Base-by-base conservation (phyloP, 306 rosid species). In the Trichosanthes cucumerina region DNA sequence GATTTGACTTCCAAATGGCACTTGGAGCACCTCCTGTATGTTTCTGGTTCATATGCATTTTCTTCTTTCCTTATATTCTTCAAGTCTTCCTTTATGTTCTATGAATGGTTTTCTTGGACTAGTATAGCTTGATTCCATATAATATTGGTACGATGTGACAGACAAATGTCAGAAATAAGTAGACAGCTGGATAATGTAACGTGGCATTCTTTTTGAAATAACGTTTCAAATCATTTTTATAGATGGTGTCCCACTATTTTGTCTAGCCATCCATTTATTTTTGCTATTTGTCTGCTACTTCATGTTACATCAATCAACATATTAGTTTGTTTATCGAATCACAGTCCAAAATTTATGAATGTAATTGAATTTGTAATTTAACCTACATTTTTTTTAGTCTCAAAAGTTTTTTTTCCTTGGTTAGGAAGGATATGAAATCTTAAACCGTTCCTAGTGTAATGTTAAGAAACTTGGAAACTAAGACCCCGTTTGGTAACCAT, bases 1-100 rank as follows among this genome's bases (percentile, higher is more conserved):
- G 96, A 86, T 95, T 95, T 82, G 80, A 95, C 89, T 95, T 95
- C 76, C 93, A 90, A 78, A 80, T 95, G 80, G 97, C 97, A 11
- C 47, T 88, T 58, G 93, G 97, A 82, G 99, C 99, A 81, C 97
- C 99, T 28, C 92, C 92, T 34, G 99, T 92, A 86, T 83, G 92
- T 80, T 21, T 11, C 70, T 26, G 7, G 21, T 15, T 18, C 24
- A 73, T 47, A 14, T 24, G 9, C 4, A 28, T 72, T 64, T 47
- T 26, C 16, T 14, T 6, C 21, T 46, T 3, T 71, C 5, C 7
- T 13, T 26, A 3, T 18, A 8, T 19, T 33, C 23, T 33, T 63
- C 2, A 15, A 41, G 66, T 60, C 16, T 60, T 26, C 38, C 7
- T 23, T 58, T 24, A 57, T 59, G 16, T 26, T 59, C 14, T 26